Conservation (phyloP, 306 rosid genomes). For the Prunus salicina region DNA sequence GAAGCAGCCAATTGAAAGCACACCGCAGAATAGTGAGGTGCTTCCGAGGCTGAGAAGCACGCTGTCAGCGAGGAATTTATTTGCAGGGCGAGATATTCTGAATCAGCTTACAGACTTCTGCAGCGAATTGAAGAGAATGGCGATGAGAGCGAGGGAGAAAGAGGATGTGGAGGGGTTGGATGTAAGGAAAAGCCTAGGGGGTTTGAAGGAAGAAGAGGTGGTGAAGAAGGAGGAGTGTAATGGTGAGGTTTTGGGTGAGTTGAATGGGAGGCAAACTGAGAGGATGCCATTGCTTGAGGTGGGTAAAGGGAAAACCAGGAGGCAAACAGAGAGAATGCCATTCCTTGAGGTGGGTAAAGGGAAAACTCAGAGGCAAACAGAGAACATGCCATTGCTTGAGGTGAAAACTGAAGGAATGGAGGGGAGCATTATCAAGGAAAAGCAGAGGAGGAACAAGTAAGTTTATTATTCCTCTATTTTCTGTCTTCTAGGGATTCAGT, state of each 20-base stretch:
- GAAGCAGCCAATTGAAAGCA: constrained; percentile 35
- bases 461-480: constrained; percentile 11
- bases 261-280: constrained; percentile 43
- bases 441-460: constrained; percentile 56
- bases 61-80: constrained; percentile 72
- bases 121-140: constrained; percentile 79
- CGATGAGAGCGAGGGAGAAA: constrained; percentile 54
- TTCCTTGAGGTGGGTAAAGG: constrained; percentile 42
- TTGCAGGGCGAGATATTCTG: constrained; percentile 71
- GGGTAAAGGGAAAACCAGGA: constrained; percentile 27
- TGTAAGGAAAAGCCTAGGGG: constrained; percentile 27
- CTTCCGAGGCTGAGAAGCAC: constrained; percentile 64
- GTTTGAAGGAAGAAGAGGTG: constrained; percentile 26
- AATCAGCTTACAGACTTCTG: constrained; percentile 89
- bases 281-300: constrained; percentile 59
- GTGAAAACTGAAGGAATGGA: constrained; percentile 36
- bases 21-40: constrained; percentile 27
- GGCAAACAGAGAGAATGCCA: constrained; percentile 56
- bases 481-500: not conserved
- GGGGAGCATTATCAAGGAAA: constrained; percentile 37
- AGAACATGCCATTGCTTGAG: constrained; percentile 60
- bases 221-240: constrained; percentile 23
- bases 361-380: constrained; percentile 35
- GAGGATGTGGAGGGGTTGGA: constrained; percentile 43
- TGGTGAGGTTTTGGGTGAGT: constrained; percentile 34